Percentiles rank a stretch among this genome's conserved stretches.
Evolutionary conservation across 306 rosid genomes (phyloP).

Genomic region (Vigna trinervia): DNA sequence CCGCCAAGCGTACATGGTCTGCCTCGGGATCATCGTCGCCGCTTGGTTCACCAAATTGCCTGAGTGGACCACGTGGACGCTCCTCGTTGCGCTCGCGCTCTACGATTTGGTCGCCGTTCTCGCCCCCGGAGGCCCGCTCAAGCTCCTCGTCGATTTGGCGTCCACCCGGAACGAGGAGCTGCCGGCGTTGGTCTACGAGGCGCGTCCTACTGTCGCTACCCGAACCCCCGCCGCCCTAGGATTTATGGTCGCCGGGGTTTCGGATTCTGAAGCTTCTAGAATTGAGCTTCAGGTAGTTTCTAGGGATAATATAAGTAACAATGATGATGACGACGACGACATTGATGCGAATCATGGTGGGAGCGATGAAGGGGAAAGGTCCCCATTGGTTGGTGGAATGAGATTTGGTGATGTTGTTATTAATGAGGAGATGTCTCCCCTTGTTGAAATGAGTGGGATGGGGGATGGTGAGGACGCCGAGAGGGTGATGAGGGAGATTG

Average conservation of each 20-base stretch:
- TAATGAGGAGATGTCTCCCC: not conserved
- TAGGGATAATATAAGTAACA: conserved; percentile 19
- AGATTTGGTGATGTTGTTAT: not conserved
- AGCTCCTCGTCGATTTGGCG: conserved; percentile 86
- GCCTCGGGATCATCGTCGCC: conserved; percentile 85
- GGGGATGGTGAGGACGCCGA: conserved; percentile 26
- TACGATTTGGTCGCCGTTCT: conserved; percentile 90
- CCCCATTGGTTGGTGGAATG: conserved; percentile 56
- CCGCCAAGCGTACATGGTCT: conserved; percentile 80
- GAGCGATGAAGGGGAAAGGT: conserved; percentile 59
- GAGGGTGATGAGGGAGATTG: conserved; percentile 41
- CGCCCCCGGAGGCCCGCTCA: conserved; percentile 95
- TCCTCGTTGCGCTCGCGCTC: conserved; percentile 80
- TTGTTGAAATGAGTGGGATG: not conserved
- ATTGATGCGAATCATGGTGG: conserved; percentile 4
- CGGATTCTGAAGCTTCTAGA: conserved; percentile 64
- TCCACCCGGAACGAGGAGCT: conserved; percentile 88
- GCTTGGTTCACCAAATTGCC: conserved; percentile 91
- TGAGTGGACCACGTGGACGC: conserved; percentile 93
- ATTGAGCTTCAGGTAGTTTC: conserved; percentile 78
- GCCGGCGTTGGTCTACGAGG: conserved; percentile 89
- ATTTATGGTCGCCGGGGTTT: conserved; percentile 64
- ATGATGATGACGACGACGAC: not conserved
- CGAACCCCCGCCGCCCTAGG: conserved; percentile 53
- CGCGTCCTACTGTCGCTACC: conserved; percentile 70